A percentile compares a stretch with the other conserved stretches of the same genome.
phyloP scores from a whole-genome alignment of 2,329 filamentous ascomycete genomes.

The Falciphora oryzae region DNA sequence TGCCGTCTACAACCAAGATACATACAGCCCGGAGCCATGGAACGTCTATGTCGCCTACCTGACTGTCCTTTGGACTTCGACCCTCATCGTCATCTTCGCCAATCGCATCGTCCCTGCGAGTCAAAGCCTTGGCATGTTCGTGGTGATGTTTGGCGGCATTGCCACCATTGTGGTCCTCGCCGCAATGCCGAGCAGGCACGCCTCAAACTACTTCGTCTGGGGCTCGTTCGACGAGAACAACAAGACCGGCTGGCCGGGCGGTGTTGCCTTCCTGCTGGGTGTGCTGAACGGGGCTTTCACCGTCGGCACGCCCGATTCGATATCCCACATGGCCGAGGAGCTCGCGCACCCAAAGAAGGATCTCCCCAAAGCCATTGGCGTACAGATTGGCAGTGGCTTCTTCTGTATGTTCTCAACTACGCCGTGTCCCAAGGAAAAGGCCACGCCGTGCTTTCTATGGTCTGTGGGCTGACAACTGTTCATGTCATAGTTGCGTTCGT shows the following conservation, averaged over 20 bases:
- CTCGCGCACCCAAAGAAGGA: conserved; percentile 42
- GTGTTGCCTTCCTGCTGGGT: conserved; percentile 59
- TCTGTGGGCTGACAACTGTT: not conserved
- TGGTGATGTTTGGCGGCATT: conserved; percentile 47
- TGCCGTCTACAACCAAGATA: conserved; percentile 47
- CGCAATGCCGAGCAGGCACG: conserved; percentile 48
- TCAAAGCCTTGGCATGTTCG: conserved; percentile 44
- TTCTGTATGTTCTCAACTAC: conserved; percentile 23
- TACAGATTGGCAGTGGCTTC: conserved; percentile 41
- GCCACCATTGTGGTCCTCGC: conserved; percentile 46
- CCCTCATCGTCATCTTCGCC: conserved; percentile 47
- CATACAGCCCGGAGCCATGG: conserved; percentile 46
- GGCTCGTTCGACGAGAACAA: conserved; percentile 39
- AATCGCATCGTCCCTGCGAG: conserved; percentile 52
- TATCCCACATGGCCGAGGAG: conserved; percentile 58
- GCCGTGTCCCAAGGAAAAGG: conserved; percentile 16
- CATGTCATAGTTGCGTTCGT: conserved; percentile 44
- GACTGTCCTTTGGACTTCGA: conserved; percentile 47
- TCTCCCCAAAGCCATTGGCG: conserved; percentile 43
- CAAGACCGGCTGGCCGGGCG: conserved; percentile 46
- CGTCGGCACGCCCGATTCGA: conserved; percentile 59
- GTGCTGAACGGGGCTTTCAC: conserved; percentile 64
- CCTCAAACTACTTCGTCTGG: conserved; percentile 49
- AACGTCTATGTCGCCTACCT: conserved; percentile 55
- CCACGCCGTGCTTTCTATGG: conserved; percentile 35